Conservation (phyloP, 306 rosid genomes). For the Acacia acuminata region DNA sequence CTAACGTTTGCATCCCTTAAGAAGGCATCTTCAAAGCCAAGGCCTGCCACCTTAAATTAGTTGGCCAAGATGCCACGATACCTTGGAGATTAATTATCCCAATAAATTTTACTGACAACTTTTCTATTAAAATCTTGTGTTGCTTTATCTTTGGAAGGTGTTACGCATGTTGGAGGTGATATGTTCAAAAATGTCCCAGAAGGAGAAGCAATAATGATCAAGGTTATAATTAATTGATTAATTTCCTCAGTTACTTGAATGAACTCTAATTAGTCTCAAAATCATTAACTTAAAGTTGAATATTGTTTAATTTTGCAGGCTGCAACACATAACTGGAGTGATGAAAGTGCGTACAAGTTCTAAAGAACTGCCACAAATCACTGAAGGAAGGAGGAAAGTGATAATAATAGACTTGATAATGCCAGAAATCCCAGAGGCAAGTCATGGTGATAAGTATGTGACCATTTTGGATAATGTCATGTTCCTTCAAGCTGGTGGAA, state of each 20-base stretch:
- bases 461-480: background rate
- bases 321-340: background rate
- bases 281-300: background rate
- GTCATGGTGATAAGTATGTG: conserved; percentile 14
- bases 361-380: conserved; percentile 7
- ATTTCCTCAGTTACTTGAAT: background rate
- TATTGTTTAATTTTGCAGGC: background rate
- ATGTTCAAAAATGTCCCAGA: conserved; percentile 18
- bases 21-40: too few species aligned
- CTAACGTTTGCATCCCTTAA: too few species aligned
- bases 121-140: background rate
- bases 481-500: conserved; percentile 13
- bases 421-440: conserved; percentile 3
- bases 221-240: background rate
- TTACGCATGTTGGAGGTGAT: conserved; percentile 16
- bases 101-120: background rate
- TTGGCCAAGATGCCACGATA: too few species aligned
- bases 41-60: too few species aligned
- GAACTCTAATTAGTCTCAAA: too few species aligned
- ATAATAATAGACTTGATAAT: background rate
- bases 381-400: background rate
- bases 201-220: conserved; percentile 16
- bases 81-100: too few species aligned
- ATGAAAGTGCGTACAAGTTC: conserved; percentile 8
- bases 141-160: background rate